phyloP scores from a whole-genome alignment of 75 land plant species.

The Picea sitchensis region DNA sequence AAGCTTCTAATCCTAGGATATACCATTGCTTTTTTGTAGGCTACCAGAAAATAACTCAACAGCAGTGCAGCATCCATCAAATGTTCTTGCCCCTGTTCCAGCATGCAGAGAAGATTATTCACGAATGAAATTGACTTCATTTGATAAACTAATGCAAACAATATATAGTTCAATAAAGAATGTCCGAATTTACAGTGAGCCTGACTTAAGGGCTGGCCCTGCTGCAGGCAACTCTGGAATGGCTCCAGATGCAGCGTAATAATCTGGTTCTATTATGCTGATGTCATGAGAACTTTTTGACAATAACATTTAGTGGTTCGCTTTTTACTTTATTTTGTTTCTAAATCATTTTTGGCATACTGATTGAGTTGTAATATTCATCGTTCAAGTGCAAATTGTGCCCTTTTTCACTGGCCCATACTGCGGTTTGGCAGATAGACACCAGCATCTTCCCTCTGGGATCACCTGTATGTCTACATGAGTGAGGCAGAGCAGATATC shows the following conservation, averaged over 20 bases:
- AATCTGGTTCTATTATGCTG: not conserved
- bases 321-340: not conserved
- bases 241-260: constrained; percentile 98
- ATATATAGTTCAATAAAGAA: constrained; percentile 72
- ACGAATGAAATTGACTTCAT: constrained; percentile 75
- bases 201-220: constrained; percentile 37
- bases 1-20: not conserved
- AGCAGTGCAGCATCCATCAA: constrained; percentile 11
- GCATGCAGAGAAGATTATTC: constrained; percentile 56
- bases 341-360: not conserved
- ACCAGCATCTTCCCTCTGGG: not conserved
- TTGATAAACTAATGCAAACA: constrained; percentile 72
- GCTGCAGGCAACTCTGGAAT: constrained; percentile 49
- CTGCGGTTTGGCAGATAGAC: not conserved
- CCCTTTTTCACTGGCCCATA: not conserved
- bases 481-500: no score
- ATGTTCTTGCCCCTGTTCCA: constrained; percentile 44
- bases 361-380: not conserved
- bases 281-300: no score
- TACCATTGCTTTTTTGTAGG: constrained; percentile 16
- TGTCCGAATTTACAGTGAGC: constrained; percentile 75
- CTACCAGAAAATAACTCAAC: not conserved
- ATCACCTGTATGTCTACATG: not conserved
- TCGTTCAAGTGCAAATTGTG: not conserved
- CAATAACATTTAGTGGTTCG: not conserved